phyloP scores from a whole-genome alignment of 139 green algal genomes.

The Volvox reticuliferus region DNA sequence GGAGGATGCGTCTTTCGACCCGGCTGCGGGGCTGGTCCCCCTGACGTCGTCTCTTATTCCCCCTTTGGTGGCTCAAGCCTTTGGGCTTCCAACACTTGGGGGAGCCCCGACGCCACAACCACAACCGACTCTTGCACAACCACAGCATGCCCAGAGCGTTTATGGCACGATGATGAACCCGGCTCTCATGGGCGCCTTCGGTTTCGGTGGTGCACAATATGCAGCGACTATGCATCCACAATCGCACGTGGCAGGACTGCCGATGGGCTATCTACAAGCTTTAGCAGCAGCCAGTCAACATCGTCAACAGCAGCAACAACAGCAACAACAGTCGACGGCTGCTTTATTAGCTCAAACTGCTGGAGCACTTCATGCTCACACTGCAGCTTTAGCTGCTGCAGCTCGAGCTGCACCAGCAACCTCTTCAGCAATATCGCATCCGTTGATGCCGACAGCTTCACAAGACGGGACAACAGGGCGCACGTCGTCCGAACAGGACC shows the following conservation, averaged over 20 bases:
- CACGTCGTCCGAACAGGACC: not conserved
- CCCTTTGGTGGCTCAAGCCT: conserved; percentile 14
- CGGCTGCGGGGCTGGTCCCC: conserved; percentile 22
- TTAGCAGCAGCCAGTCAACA: conserved; percentile 30
- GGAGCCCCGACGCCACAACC: not conserved
- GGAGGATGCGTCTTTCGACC: conserved; percentile 12
- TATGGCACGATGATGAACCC: conserved; percentile 30
- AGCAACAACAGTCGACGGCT: conserved; percentile 1
- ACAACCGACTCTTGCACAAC: not conserved
- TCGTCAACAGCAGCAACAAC: conserved; percentile 25
- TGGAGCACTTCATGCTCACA: conserved; percentile 25
- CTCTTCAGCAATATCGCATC: conserved; percentile 23
- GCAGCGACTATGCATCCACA: not conserved
- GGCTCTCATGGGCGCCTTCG: conserved; percentile 13
- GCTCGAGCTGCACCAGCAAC: not conserved
- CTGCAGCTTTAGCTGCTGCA: conserved; percentile 1
- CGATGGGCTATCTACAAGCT: conserved; percentile 27
- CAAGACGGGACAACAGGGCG: not conserved
- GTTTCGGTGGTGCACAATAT: not conserved
- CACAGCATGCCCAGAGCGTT: not conserved
- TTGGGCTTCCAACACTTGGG: conserved; percentile 6
- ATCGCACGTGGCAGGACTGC: not conserved
- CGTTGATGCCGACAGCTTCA: not conserved
- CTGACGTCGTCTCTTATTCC: conserved; percentile 20
- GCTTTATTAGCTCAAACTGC: not conserved